Percentiles rank a stretch among this genome's conserved stretches.
Conservation (phyloP, 2,329 filamentous ascomycete genomes). For the Talaromyces pinophilus region DNA sequence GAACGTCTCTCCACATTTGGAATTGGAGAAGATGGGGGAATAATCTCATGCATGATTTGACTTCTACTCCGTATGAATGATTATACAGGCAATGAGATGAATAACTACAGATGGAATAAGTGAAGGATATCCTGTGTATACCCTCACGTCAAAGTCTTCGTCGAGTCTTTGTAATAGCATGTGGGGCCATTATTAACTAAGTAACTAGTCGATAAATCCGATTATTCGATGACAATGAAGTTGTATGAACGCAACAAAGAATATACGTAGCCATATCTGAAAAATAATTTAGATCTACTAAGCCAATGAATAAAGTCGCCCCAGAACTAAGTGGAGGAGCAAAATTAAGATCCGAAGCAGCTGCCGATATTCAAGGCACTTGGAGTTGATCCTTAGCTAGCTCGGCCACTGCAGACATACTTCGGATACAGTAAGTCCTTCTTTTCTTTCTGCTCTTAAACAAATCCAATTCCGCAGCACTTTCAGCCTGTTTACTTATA, state of each 20-base stretch:
- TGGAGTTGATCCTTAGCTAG: not conserved
- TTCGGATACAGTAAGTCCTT: not conserved
- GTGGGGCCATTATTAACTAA: not conserved
- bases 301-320: not conserved
- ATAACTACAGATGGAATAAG: no score
- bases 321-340: not conserved
- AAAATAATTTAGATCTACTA: not conserved
- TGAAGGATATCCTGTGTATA: not conserved
- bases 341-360: conserved; percentile 11
- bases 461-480: no score
- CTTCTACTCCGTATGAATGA: not conserved
- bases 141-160: not conserved
- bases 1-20: not conserved
- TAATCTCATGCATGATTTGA: not conserved
- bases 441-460: not conserved
- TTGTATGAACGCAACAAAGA: not conserved
- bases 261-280: not conserved
- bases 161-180: not conserved
- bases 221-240: not conserved
- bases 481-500: not conserved
- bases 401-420: not conserved
- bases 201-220: not conserved
- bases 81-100: no score
- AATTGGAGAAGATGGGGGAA: conserved; percentile 14
- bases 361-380: conserved; percentile 1